Conservation (phyloP, 352 stramenopile genomes). For the Phytophthora quininea region DNA sequence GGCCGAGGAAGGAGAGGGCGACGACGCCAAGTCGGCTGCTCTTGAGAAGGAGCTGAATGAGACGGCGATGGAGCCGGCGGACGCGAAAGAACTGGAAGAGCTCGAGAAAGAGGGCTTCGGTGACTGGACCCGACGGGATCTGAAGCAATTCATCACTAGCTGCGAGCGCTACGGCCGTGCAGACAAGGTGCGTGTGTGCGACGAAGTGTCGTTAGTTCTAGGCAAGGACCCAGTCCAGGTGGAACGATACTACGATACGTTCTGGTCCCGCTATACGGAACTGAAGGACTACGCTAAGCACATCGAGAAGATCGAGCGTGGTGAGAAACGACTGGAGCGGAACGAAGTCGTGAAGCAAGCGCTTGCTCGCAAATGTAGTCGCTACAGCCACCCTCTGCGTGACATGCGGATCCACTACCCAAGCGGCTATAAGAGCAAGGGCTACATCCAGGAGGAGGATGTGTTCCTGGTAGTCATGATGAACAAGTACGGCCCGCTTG, state of each 20-base stretch:
- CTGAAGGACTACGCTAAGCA: conserved; percentile 92
- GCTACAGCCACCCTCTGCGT: conserved; percentile 92
- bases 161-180: conserved; percentile 95
- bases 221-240: conserved; percentile 93
- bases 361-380: conserved; percentile 95
- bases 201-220: conserved; percentile 90
- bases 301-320: conserved; percentile 97
- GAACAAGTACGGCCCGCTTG: conserved; percentile 97
- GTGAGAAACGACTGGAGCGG: conserved; percentile 96
- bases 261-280: conserved; percentile 94
- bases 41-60: conserved; percentile 86
- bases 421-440: conserved; percentile 93
- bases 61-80: conserved; percentile 71
- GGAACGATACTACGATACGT: conserved; percentile 95
- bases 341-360: conserved; percentile 96
- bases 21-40: conserved; percentile 56
- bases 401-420: conserved; percentile 90
- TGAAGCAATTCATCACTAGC: conserved; percentile 91
- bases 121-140: conserved; percentile 93
- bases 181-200: conserved; percentile 89
- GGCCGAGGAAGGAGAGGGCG: conserved; percentile 60
- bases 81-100: conserved; percentile 70
- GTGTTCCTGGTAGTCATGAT: conserved; percentile 99
- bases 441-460: conserved; percentile 97
- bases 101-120: conserved; percentile 93